A percentile compares a stretch with the other conserved stretches of the same genome.
phyloP scores from a whole-genome alignment of 169 alveolate species.

The Cryptosporidium felis region DNA sequence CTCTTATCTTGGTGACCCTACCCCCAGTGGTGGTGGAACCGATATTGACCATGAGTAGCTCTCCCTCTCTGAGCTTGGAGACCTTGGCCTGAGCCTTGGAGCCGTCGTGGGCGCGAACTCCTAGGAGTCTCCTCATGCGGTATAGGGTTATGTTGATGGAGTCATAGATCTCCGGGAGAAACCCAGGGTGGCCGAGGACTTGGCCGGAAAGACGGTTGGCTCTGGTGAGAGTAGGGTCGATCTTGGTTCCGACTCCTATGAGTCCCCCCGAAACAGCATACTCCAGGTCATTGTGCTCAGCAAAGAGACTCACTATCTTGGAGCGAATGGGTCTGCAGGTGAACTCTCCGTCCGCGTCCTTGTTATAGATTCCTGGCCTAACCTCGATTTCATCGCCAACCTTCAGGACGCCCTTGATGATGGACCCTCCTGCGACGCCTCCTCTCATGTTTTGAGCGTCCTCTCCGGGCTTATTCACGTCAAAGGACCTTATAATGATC shows the following conservation, averaged over 20 bases:
- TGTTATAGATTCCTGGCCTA: constrained; percentile 95
- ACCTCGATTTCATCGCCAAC: constrained; percentile 97
- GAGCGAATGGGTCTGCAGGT: constrained; percentile 89
- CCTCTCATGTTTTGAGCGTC: constrained; percentile 95
- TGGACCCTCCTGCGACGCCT: constrained; percentile 99
- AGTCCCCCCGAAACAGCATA: constrained; percentile 98
- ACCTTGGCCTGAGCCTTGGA: constrained; percentile 89
- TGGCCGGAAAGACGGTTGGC: constrained; percentile 97
- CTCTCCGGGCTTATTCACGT: constrained; percentile 99
- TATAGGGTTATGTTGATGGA: constrained; percentile 88
- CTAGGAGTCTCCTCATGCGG: constrained; percentile 88
- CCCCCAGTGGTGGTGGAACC: constrained; percentile 97
- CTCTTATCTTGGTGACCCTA: constrained; percentile 84
- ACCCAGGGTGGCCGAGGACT: constrained; percentile 95
- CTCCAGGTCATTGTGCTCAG: constrained; percentile 96
- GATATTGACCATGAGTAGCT: constrained; percentile 95
- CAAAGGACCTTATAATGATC: constrained; percentile 98
- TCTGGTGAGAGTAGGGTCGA: constrained; percentile 97
- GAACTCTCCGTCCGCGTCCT: constrained; percentile 86
- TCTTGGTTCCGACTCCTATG: constrained; percentile 95
- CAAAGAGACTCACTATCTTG: constrained; percentile 92
- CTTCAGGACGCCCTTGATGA: constrained; percentile 94
- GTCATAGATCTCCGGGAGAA: constrained; percentile 93
- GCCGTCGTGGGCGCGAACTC: constrained; percentile 87
- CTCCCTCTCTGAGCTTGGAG: constrained; percentile 94